Evolutionary conservation across 148 eudicot genomes (phyloP).

Genomic region (Fagopyrum homotropicum): DNA sequence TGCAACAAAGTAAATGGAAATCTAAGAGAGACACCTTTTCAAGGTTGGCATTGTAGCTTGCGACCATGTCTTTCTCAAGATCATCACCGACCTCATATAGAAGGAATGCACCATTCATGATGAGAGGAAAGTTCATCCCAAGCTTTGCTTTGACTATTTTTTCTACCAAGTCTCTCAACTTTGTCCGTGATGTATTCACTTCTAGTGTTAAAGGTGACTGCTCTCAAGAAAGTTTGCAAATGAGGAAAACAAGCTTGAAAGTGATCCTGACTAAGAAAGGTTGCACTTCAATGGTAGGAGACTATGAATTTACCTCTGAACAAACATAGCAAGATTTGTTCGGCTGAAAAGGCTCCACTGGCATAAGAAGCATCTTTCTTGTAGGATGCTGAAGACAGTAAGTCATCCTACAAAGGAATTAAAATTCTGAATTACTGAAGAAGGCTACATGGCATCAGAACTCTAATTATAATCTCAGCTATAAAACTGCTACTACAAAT

Average conservation of each 20-base stretch:
- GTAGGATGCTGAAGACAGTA: conserved; percentile 79
- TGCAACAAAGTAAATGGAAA: neutral
- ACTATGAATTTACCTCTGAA: conserved; percentile 48
- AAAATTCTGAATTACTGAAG: neutral
- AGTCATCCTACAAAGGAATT: conserved; percentile 27
- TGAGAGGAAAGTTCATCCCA: conserved; percentile 80
- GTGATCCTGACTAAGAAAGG: neutral
- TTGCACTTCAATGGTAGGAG: neutral
- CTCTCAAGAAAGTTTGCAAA: neutral
- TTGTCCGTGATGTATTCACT: conserved; percentile 65
- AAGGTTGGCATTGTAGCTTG: conserved; percentile 79
- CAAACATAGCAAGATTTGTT: conserved; percentile 86
- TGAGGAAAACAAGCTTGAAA: neutral
- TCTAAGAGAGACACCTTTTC: conserved; percentile 54
- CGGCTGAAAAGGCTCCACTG: conserved; percentile 90
- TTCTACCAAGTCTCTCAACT: conserved; percentile 76
- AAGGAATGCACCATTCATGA: conserved; percentile 70
- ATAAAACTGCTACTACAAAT: too few relatives aligned
- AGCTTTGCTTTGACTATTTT: conserved; percentile 78
- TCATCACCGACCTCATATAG: conserved; percentile 97
- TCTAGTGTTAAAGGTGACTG: conserved; percentile 84
- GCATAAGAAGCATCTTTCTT: conserved; percentile 94
- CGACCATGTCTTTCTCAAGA: conserved; percentile 71
- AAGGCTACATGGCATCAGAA: neutral
- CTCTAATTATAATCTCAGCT: neutral